Evolutionary conservation across 176 grass and related monocot species (phyloP).

Genomic region (Triticum aestivum): IWGSC_CS_RefSeq_v2.1 NC_057809.1:12633597-12634096

Average conservation of each 20-base stretch:
- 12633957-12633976: too few relatives aligned
- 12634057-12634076: too few relatives aligned
- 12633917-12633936: too few relatives aligned
- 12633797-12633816: constrained; percentile 44
- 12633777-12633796: constrained; percentile 62
- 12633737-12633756: constrained; percentile 80
- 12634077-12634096: too few relatives aligned
- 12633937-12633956: too few relatives aligned
- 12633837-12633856: constrained; percentile 34
- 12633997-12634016: too few relatives aligned
- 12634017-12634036: too few relatives aligned
- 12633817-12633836: constrained; percentile 57
- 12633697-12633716: constrained; percentile 39
- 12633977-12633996: too few relatives aligned
- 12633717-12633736: constrained; percentile 42
- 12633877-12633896: neutral
- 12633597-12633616: constrained; percentile 72
- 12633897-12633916: too few relatives aligned
- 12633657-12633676: neutral
- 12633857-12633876: neutral
- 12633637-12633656: neutral
- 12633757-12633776: constrained; percentile 72
- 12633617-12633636: constrained; percentile 28
- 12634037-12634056: too few relatives aligned
- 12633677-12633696: neutral